Conservation (phyloP, 352 stramenopile species). For the Hyaloperonospora brassicae region DNA sequence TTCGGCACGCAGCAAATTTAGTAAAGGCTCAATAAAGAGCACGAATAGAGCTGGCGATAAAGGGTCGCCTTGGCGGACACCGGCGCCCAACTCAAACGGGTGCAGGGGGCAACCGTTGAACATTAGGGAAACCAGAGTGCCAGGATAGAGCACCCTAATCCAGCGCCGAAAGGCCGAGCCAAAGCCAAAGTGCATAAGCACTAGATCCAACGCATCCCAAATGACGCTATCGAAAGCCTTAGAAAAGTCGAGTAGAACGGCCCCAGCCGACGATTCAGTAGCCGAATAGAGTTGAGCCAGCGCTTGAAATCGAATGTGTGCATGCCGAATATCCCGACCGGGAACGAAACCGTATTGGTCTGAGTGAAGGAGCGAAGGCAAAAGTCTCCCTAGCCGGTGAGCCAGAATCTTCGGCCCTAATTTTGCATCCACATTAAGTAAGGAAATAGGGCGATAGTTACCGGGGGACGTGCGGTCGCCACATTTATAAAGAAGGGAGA, state of each 20-base stretch:
- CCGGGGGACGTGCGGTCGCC: background rate
- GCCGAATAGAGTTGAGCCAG: background rate
- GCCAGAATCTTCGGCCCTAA: background rate
- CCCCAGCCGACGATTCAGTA: background rate
- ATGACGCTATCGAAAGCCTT: background rate
- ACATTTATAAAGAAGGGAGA: background rate
- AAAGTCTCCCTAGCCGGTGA: background rate
- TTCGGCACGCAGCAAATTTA: background rate
- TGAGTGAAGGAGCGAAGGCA: background rate
- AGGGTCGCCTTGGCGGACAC: background rate
- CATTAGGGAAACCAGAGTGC: background rate
- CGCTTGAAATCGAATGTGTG: background rate
- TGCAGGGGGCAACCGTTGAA: background rate
- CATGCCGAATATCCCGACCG: background rate
- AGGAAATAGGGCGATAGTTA: background rate
- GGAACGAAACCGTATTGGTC: background rate
- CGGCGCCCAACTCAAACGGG: background rate
- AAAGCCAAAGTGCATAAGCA: background rate
- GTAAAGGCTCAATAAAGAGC: constrained; percentile 4
- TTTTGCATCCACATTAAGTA: background rate
- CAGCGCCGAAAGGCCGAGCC: background rate
- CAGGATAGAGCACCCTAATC: background rate
- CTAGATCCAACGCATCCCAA: background rate
- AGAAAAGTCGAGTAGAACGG: background rate
- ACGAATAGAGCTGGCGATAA: background rate